Percentiles rank a stretch among this genome's conserved stretches.
phyloP scores from a whole-genome alignment of 75 land plant species.

The Picea sitchensis region DNA sequence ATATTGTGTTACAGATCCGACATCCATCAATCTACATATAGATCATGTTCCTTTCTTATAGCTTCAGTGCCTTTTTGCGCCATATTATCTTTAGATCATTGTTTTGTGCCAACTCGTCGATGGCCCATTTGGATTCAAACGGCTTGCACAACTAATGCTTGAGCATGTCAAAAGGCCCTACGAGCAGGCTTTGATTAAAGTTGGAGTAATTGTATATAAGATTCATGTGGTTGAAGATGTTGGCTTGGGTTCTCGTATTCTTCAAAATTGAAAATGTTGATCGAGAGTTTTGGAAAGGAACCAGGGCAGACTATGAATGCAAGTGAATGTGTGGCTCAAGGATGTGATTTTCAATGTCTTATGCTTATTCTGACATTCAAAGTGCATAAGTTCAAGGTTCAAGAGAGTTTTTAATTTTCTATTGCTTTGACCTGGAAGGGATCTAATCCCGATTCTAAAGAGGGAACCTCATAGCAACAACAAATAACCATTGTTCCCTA shows the following conservation, averaged over 20 bases:
- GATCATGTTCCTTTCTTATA: too few species aligned
- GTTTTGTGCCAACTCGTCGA: too few species aligned
- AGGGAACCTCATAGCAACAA: conserved; percentile 36
- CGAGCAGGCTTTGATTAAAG: conserved; percentile 47
- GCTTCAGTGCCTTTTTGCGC: too few species aligned
- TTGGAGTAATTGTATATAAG: conserved; percentile 50
- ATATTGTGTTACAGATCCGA: too few species aligned
- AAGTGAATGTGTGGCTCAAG: too few species aligned
- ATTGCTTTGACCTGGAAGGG: conserved; percentile 81
- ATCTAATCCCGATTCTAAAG: conserved; percentile 47
- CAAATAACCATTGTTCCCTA: conserved; percentile 57
- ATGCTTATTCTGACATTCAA: conserved; percentile 89
- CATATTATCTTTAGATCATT: too few species aligned
- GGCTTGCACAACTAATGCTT: conserved; percentile 57
- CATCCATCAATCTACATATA: too few species aligned
- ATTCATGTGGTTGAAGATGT: conserved; percentile 80
- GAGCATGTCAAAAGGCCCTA: conserved; percentile 20
- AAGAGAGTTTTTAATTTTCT: conserved; percentile 47
- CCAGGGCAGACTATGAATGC: conserved; percentile 43
- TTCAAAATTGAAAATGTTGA: conserved; percentile 65
- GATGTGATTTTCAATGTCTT: conserved; percentile 81
- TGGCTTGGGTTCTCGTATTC: conserved; percentile 82
- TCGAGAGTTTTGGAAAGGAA: conserved; percentile 74
- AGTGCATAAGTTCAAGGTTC: conserved; percentile 43
- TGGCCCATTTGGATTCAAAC: conserved; percentile 46